A percentile compares a stretch with the other conserved stretches of the same genome.
These are phyloP conservation scores for Coffea canephora DNA, from an alignment of 257 asterid genomes.

Conservation along the genomic window DNA sequence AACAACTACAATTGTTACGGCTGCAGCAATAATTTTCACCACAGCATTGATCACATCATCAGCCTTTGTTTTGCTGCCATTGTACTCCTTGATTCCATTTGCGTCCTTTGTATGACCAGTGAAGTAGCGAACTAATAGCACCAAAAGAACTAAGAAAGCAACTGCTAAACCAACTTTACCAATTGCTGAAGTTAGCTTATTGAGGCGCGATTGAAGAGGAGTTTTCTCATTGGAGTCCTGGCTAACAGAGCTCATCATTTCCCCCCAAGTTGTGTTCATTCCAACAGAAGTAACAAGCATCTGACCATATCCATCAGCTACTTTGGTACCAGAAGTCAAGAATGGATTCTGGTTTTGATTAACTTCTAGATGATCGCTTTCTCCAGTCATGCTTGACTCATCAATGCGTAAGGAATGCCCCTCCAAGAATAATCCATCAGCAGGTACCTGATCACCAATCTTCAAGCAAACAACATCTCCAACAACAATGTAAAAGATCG, in stretches of 20 bases:
- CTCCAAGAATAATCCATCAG: slow-evolving; percentile 42
- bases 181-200: slow-evolving; percentile 41
- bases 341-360: slow-evolving; percentile 32
- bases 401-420: slow-evolving; percentile 41
- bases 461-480: slow-evolving; percentile 47
- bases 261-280: slow-evolving; percentile 51
- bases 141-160: slow-evolving; percentile 45
- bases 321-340: slow-evolving; percentile 40
- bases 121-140: slow-evolving; percentile 41
- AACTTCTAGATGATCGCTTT: slow-evolving; percentile 36
- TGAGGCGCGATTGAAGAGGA: slow-evolving; percentile 46
- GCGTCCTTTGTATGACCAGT: slow-evolving; percentile 39
- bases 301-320: slow-evolving; percentile 42
- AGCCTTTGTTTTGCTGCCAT: slow-evolving; percentile 27
- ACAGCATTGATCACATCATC: slow-evolving; percentile 43
- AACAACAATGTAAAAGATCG: slow-evolving; percentile 38
- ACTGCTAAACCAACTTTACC: slow-evolving; percentile 49
- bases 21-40: slow-evolving; percentile 41
- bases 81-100: slow-evolving; percentile 36
- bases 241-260: slow-evolving; percentile 47
- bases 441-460: slow-evolving; percentile 53
- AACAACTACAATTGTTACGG: slow-evolving; percentile 49
- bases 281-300: slow-evolving; percentile 49
- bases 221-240: slow-evolving; percentile 35
- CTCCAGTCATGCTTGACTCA: slow-evolving; percentile 43